Evolutionary conservation across 2,329 filamentous ascomycete genomes (phyloP).

Genomic region (Huntiella abstrusa): DNA sequence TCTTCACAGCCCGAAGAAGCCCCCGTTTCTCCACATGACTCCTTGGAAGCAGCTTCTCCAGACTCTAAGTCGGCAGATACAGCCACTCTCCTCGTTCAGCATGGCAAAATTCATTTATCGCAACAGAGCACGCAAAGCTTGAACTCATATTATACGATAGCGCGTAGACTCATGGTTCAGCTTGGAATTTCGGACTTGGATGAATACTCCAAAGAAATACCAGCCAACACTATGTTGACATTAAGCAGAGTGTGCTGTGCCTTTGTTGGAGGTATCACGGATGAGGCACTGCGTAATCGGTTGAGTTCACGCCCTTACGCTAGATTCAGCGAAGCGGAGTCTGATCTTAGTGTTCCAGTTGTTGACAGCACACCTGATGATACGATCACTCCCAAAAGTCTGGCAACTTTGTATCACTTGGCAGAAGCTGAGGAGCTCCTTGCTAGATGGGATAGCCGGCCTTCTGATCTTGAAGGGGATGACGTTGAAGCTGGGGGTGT

Average conservation of each 20-base stretch:
- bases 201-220: not conserved
- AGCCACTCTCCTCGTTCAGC: slow-evolving; percentile 1
- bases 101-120: slow-evolving; percentile 4
- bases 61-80: not conserved
- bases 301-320: slow-evolving; percentile 5
- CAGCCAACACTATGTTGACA: not conserved
- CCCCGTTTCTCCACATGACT: not conserved
- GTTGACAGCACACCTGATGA: not conserved
- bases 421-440: slow-evolving; percentile 7
- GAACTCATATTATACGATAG: slow-evolving; percentile 9
- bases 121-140: slow-evolving; percentile 7
- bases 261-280: slow-evolving; percentile 7
- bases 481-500: slow-evolving; percentile 1
- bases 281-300: not conserved
- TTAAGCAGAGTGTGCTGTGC: slow-evolving; percentile 10
- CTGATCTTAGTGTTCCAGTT: not conserved
- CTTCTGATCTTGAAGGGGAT: slow-evolving; percentile 2
- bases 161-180: slow-evolving; percentile 9
- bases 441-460: slow-evolving; percentile 6
- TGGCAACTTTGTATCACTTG: slow-evolving; percentile 3
- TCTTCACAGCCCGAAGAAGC: not conserved
- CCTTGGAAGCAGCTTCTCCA: not conserved
- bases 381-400: not conserved
- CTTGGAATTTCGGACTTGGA: slow-evolving; percentile 5
- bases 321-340: slow-evolving; percentile 2